phyloP scores from a whole-genome alignment of 139 green algal genomes.

The Trebouxia sp. region DNA sequence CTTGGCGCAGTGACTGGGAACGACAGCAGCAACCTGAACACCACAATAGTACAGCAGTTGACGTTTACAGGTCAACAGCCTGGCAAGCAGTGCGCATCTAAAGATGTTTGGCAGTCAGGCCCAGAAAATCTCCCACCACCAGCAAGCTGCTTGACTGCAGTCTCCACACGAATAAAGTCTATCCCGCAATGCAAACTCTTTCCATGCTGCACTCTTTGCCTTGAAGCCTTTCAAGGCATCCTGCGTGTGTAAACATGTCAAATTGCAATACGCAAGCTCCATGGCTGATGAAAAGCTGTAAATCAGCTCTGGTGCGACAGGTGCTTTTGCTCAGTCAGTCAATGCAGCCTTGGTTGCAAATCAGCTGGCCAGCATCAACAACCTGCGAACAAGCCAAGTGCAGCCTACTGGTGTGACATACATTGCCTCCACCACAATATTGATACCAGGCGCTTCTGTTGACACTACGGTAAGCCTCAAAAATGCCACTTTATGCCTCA shows the following conservation, averaged over 20 bases:
- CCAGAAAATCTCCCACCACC: background rate
- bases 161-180: too few relatives aligned
- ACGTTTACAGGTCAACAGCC: background rate
- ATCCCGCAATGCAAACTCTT: too few relatives aligned
- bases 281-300: too few relatives aligned
- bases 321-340: constrained; percentile 13
- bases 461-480: background rate
- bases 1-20: background rate
- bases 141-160: constrained; percentile 5
- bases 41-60: constrained; percentile 14
- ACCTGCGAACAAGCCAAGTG: background rate
- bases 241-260: too few relatives aligned
- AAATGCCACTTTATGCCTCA: too few relatives aligned
- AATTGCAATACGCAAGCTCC: too few relatives aligned
- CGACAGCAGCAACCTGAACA: background rate
- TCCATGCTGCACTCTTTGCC: too few relatives aligned
- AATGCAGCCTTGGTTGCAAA: background rate
- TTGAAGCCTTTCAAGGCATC: too few relatives aligned
- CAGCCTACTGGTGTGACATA: background rate
- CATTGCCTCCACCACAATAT: background rate
- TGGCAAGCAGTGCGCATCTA: background rate
- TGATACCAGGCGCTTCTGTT: background rate
- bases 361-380: constrained; percentile 3
- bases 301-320: background rate
- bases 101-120: background rate